Conservation (phyloP, 345 rosid species). For the Laguncularia racemosa region DNA sequence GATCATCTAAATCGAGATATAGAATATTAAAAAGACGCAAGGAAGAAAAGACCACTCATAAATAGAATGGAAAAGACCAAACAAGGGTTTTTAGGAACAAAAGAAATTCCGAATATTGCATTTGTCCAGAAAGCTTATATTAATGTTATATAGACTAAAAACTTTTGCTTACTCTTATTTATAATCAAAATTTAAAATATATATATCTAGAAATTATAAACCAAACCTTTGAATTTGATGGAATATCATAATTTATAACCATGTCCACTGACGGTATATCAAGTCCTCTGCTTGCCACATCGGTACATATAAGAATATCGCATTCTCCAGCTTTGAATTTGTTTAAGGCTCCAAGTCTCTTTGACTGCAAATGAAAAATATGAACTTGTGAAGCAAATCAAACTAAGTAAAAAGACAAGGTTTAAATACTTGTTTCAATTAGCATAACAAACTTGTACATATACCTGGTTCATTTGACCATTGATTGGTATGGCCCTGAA, state of each 20-base stretch:
- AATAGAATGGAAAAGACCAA: too few relatives aligned
- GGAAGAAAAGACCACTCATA: too few relatives aligned
- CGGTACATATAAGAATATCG: constrained; percentile 86
- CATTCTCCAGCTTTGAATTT: constrained; percentile 95
- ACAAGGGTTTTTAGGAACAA: too few relatives aligned
- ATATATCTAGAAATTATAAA: background rate
- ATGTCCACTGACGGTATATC: constrained; percentile 95
- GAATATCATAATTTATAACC: constrained; percentile 92
- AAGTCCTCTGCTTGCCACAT: constrained; percentile 98
- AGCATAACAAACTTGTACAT: background rate
- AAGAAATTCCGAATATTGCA: too few relatives aligned
- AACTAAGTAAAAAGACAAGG: background rate
- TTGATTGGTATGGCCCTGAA: constrained; percentile 89
- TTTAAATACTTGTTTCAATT: background rate
- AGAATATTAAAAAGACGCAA: too few relatives aligned
- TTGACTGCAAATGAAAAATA: constrained; percentile 41
- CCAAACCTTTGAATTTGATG: constrained; percentile 67
- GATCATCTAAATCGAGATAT: background rate
- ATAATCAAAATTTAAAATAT: background rate
- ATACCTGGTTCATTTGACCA: constrained; percentile 96
- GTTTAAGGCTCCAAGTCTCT: constrained; percentile 90
- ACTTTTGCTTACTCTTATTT: too few relatives aligned
- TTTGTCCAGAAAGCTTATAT: too few relatives aligned
- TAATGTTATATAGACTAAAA: too few relatives aligned
- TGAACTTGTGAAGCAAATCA: background rate